These are phyloP conservation scores for Solanum virginianum DNA, from an alignment of 257 asterid genomes.

Conservation along the genomic window DNA sequence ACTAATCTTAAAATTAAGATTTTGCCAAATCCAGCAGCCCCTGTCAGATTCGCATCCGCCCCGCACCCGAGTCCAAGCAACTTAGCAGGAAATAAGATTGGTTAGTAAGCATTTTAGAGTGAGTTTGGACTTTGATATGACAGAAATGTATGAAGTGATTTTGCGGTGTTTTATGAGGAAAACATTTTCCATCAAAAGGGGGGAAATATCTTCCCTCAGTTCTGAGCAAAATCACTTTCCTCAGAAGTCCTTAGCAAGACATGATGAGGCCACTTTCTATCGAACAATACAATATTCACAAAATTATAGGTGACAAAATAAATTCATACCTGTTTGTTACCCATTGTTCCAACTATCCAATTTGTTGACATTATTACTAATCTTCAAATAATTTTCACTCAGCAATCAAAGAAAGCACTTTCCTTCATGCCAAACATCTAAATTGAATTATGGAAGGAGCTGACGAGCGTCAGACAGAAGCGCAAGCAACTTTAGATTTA, in stretches of 20 bases:
- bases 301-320: not conserved
- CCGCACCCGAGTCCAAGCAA: too few relatives aligned
- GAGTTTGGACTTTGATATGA: not conserved
- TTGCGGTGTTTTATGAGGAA: not conserved
- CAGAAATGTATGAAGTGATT: not conserved
- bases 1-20: too few relatives aligned
- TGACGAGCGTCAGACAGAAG: not conserved
- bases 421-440: not conserved
- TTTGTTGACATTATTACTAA: not conserved
- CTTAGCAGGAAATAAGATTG: not conserved
- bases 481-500: not conserved
- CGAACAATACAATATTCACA: not conserved
- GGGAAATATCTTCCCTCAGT: not conserved
- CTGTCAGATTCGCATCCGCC: too few relatives aligned
- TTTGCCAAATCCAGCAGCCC: too few relatives aligned
- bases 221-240: not conserved
- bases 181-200: not conserved
- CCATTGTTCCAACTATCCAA: not conserved
- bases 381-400: not conserved
- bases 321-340: conserved; percentile 74
- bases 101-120: not conserved
- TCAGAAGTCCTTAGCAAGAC: not conserved
- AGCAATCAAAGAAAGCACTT: not conserved
- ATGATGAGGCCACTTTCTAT: not conserved
- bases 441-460: not conserved